Base-by-base conservation (phyloP, 495 filamentous ascomycete species). In the Articulospora tetracladia region DNA sequence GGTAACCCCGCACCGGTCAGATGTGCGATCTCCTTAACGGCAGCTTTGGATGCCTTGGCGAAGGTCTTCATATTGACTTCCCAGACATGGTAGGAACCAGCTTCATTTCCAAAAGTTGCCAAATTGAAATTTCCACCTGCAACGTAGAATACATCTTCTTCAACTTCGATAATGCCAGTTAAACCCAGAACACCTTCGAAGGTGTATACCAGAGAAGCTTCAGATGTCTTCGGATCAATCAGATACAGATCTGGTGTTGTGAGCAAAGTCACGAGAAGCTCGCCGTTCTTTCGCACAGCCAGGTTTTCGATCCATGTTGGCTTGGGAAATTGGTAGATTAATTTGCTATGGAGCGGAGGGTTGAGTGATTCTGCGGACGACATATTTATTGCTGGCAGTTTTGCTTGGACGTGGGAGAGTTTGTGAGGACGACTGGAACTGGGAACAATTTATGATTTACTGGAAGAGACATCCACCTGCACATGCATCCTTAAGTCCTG, bases 291-390 rank as follows among this genome's bases (percentile, higher is more conserved):
- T 13, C 76, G 76, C 44, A 79, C 68, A 34, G 70, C 72, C 46
- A 78, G 69, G 66, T 79, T 79, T 46, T 80, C 77, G 57, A 78
- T 60, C 65, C 68, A 72, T 1, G 67, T 68, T 0, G 62, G 69
- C 10, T 64, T 49, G 52, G 74, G 64, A 46, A 69, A 63, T 49
- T 63, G 57, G 54, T 65, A 22, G 25, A 65, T 17, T 3, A 44
- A 3, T 44, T 44, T 44, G 17, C 11, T 44, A 19, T 7, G 10
- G 15, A 44, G 39, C 8, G 39, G 39, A 15, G 39, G 39, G 39
- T 44, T n/a, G 15, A 44, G 39, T 3, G 39, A 3, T 19, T 32
- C 6, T 4, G 30, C 4, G 13, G 6, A 6, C 13, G 30, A 32
- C 30, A 32, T 32, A 13, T 6, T 32, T 32, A 13, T 13, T 4